A percentile compares a stretch with the other conserved stretches of the same genome.
These are phyloP conservation scores for Apophysomyces trapeziformis DNA, from an alignment of 371 early-diverging fungal genomes.

Conservation along the genomic window DNA sequence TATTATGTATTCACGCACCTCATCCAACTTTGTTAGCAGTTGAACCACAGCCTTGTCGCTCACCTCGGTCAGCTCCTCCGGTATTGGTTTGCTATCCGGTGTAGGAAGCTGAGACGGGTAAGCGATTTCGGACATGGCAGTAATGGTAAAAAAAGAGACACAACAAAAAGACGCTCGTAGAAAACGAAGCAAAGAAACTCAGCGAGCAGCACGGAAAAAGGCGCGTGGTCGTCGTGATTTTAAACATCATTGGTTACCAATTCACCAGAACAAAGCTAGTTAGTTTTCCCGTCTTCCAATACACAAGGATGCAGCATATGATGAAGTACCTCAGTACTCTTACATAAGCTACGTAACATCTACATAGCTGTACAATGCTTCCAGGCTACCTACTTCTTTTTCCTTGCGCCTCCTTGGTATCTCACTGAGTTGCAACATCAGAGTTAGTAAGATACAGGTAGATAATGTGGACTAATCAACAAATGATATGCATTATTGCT, in stretches of 20 bases:
- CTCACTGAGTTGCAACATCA: too few species aligned
- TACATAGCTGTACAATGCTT: too few species aligned
- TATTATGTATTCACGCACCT: conserved; percentile 18
- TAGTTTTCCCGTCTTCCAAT: too few species aligned
- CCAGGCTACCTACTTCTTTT: too few species aligned
- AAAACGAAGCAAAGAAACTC: neutral
- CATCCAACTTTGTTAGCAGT: conserved; percentile 30
- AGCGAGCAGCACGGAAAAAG: neutral
- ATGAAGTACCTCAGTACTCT: too few species aligned
- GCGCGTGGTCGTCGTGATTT: neutral
- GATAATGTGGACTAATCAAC: too few species aligned
- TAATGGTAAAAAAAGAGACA: neutral
- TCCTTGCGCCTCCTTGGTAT: too few species aligned
- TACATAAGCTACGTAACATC: too few species aligned
- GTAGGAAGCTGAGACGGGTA: conserved; percentile 5
- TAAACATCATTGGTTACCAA: neutral
- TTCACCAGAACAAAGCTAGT: too few species aligned
- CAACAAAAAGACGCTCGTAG: neutral
- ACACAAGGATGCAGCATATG: too few species aligned
- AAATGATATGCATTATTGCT: too few species aligned
- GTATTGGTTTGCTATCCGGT: neutral
- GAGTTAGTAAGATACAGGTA: too few species aligned
- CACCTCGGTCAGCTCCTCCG: neutral
- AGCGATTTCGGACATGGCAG: conserved; percentile 6
- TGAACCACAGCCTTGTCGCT: conserved; percentile 26